These are phyloP conservation scores for Astragalus glycyphyllos DNA, from an alignment of 306 rosid species.

Conservation along the genomic window DNA sequence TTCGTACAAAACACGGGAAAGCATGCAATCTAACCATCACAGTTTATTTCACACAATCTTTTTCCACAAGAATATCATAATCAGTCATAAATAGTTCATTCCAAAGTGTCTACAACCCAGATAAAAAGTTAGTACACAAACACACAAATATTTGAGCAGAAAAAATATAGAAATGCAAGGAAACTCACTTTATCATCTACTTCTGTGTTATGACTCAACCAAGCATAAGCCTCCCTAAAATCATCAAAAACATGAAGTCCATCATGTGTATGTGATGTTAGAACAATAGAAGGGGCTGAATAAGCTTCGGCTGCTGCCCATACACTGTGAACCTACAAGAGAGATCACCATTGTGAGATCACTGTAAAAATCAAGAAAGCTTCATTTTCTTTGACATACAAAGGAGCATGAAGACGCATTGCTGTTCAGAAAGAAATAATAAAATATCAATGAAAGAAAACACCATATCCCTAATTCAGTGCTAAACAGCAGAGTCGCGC, in stretches of 20 bases:
- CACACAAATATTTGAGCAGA: conserved; percentile 34
- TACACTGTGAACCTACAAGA: conserved; percentile 90
- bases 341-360: conserved; percentile 32
- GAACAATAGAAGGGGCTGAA: conserved; percentile 99
- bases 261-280: conserved; percentile 80
- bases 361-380: conserved; percentile 11
- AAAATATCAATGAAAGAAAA: not conserved
- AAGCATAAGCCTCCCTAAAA: conserved; percentile 98
- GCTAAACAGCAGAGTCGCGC: not conserved
- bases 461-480: conserved; percentile 16
- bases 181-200: conserved; percentile 92
- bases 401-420: not conserved
- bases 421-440: not conserved
- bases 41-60: conserved; percentile 13
- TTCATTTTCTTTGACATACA: not conserved
- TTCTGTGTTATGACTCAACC: conserved; percentile 99
- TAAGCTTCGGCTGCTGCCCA: conserved; percentile 99
- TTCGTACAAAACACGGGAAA: conserved; percentile 18
- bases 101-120: conserved; percentile 2
- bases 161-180: conserved; percentile 35
- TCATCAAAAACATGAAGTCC: conserved; percentile 99
- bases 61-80: conserved; percentile 22
- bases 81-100: conserved; percentile 15
- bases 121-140: not conserved
- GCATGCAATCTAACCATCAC: conserved; percentile 15